Percentiles rank a stretch among this genome's conserved stretches.
phyloP scores from a whole-genome alignment of 257 asterid genomes.

The Schizonepeta tenuifolia region DNA sequence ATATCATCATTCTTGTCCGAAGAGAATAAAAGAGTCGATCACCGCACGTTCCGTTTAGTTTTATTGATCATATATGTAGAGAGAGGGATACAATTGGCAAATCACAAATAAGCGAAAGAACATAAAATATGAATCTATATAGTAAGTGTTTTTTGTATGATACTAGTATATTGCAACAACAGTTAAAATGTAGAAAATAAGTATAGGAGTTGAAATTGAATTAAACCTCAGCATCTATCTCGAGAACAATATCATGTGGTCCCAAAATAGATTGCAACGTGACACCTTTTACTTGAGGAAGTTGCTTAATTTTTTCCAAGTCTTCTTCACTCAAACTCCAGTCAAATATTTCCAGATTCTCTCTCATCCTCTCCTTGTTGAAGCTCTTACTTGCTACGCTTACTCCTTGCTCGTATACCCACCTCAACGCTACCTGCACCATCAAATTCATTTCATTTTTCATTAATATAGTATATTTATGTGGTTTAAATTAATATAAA shows the following conservation, averaged over 20 bases:
- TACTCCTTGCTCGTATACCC: conserved; percentile 65
- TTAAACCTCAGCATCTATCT: conserved; percentile 54
- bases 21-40: too few relatives aligned
- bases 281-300: conserved; percentile 49
- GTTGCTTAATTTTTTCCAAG: conserved; percentile 40
- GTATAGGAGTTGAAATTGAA: not conserved
- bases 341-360: conserved; percentile 57
- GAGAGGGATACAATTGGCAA: too few relatives aligned
- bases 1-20: too few relatives aligned
- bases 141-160: too few relatives aligned
- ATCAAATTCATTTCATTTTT: too few relatives aligned
- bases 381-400: conserved; percentile 58
- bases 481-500: too few relatives aligned
- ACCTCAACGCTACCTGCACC: conserved; percentile 56
- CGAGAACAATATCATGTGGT: conserved; percentile 46
- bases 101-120: too few relatives aligned
- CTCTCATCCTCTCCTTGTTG: conserved; percentile 62
- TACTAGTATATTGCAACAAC: not conserved
- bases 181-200: too few relatives aligned
- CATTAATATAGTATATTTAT: too few relatives aligned
- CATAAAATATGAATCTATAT: not conserved
- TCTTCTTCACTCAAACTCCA: conserved; percentile 53
- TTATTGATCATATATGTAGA: too few relatives aligned
- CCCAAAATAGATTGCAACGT: conserved; percentile 45
- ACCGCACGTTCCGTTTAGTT: too few relatives aligned